Evolutionary conservation across 306 rosid genomes (phyloP).

Genomic region (Vigna angularis): DNA sequence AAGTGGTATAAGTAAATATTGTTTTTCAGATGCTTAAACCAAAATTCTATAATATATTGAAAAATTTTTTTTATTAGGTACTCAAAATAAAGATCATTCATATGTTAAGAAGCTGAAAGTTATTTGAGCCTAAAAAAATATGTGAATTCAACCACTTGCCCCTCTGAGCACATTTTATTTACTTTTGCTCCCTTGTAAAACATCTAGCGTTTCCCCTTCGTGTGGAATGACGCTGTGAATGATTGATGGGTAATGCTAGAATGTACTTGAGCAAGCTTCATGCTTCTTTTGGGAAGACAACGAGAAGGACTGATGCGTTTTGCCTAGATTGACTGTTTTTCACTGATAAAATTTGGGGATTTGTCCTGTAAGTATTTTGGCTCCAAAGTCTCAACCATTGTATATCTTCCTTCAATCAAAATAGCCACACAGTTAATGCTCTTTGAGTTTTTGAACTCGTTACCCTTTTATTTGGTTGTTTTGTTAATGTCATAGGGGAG

Average conservation of each 20-base stretch:
- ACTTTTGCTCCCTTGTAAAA: background rate
- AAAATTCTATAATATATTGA: no score
- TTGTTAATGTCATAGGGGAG: background rate
- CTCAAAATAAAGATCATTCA: no score
- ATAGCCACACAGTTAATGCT: background rate
- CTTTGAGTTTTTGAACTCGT: slow-evolving; percentile 2
- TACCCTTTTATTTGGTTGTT: slow-evolving; percentile 5
- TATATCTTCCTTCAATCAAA: background rate
- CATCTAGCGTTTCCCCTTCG: background rate
- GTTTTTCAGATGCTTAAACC: no score
- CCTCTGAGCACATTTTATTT: background rate
- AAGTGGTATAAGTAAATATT: no score
- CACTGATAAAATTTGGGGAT: background rate
- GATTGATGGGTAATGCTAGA: background rate
- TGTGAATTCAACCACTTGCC: background rate
- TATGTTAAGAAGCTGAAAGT: no score
- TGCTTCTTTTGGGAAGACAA: background rate
- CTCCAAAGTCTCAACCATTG: background rate
- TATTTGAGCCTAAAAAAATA: background rate
- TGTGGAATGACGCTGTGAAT: background rate
- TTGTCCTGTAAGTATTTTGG: background rate
- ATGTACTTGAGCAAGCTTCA: background rate
- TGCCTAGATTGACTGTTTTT: background rate
- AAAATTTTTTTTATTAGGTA: no score
- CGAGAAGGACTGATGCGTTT: background rate